Evolutionary conservation across 176 grass and related monocot species (phyloP), one percentile per base, ranked within the genome.

Genomic region (Oryza nivara): DNA sequence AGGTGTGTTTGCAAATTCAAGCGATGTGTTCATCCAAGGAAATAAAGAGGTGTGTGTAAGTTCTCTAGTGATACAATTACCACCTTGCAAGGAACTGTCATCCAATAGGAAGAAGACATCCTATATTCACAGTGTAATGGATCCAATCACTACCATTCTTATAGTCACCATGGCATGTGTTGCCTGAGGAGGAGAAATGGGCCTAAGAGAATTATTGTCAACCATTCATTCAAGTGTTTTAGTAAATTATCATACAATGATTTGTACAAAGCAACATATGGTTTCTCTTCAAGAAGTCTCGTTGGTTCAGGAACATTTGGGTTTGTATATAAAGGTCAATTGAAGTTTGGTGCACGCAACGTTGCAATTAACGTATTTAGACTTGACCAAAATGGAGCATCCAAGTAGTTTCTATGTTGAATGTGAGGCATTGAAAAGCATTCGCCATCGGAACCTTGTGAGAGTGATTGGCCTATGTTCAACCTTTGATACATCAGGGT

Each of bases 391-490:
- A 58, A 64, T 65, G 75, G 75, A 78, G 56, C 36, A 78, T 43
- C 56, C 43, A 44, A 78, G 28, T 25, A 78, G 36, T 41, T 78
- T 78, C n/a, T 64, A 44, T 78, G 56, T 34, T 65, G 75, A 78
- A 72, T 72, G 40, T 13, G 40, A 72, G 34, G 74, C 70, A 35
- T 43, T 89, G 15, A 81, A 82, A 76, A 81, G 61, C 32, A 85
- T 28, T 44, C 69, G 40, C 9, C 69, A 72, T 7, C 69, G 69
- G 4, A n/a, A n/a, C n/a, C n/a, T n/a, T n/a, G n/a, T n/a, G n/a
- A n/a, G n/a, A n/a, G n/a, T n/a, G 20, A 23, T 72, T 13, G 45
- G 69, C 43, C 19, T 72, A 12, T 72, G 69, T 3, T 72, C 69
- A 25, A 45, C 69, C 69, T 44, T 45, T 23, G 69, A 72, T 41